These are phyloP conservation scores for Lachancea fermentati DNA, from an alignment of 805 yeast species.

Conservation along the genomic window DNA sequence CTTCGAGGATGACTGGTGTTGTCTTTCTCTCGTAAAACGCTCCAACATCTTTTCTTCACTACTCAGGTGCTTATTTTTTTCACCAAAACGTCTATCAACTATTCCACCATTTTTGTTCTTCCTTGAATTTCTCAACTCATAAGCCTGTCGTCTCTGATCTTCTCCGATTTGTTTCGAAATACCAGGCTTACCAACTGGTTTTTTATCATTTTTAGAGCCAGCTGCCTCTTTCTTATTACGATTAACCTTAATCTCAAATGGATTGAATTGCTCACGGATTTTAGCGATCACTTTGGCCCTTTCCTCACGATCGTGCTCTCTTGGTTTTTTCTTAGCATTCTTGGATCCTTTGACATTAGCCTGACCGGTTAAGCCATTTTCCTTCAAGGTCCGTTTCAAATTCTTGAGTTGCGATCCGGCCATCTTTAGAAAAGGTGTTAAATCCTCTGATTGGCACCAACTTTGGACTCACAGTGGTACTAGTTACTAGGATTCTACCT, in stretches of 20 bases:
- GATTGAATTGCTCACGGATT: conserved; percentile 82
- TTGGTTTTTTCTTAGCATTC: conserved; percentile 44
- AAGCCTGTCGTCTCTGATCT: conserved; percentile 54
- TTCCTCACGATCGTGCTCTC: conserved; percentile 67
- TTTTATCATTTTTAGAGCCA: conserved; percentile 38
- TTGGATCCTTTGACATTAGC: conserved; percentile 57
- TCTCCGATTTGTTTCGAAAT: conserved; percentile 64
- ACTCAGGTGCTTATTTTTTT: conserved; percentile 60
- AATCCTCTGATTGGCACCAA: neutral
- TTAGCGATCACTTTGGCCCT: conserved; percentile 47
- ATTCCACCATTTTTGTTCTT: conserved; percentile 75
- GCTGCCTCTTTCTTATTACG: conserved; percentile 47
- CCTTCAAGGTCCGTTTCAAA: conserved; percentile 69
- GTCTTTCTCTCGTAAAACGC: conserved; percentile 86
- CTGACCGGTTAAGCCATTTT: conserved; percentile 83
- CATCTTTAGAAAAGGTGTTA: conserved; percentile 35
- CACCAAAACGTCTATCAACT: conserved; percentile 89
- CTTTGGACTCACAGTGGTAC: neutral
- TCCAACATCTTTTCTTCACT: conserved; percentile 93
- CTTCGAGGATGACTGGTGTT: conserved; percentile 49
- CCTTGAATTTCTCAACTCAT: conserved; percentile 54
- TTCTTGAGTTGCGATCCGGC: conserved; percentile 86
- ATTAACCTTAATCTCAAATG: conserved; percentile 75
- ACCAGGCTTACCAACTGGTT: conserved; percentile 63
- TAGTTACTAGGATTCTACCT: neutral